Conservation (phyloP, 2,329 filamentous ascomycete genomes). For the Calonectria crousiana region DNA sequence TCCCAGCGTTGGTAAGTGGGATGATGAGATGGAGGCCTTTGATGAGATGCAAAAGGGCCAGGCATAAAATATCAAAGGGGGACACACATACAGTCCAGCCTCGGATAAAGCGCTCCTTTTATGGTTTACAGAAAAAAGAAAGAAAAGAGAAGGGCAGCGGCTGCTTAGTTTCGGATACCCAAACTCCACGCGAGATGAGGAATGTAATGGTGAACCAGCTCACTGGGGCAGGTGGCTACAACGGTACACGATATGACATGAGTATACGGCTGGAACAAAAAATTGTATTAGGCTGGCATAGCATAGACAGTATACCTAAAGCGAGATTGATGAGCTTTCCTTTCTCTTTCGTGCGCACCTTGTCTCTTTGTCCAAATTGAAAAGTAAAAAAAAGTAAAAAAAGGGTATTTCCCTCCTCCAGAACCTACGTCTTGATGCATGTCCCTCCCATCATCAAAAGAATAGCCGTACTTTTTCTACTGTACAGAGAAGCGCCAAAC, state of each 20-base stretch:
- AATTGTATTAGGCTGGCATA: conserved; percentile 38
- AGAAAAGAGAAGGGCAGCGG: not conserved
- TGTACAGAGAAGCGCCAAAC: conserved; percentile 36
- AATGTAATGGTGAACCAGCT: conserved; percentile 16
- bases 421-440: not conserved
- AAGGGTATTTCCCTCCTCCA: conserved; percentile 40
- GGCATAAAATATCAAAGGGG: conserved; percentile 18
- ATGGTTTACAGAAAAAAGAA: not conserved
- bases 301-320: conserved; percentile 38
- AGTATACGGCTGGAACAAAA: conserved; percentile 27
- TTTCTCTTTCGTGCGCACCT: not conserved
- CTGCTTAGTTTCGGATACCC: conserved; percentile 8
- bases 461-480: conserved; percentile 31
- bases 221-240: not conserved
- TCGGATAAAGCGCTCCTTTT: not conserved
- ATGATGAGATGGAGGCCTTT: conserved; percentile 68
- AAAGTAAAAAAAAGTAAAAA: conserved; percentile 39
- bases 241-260: conserved; percentile 16
- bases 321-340: conserved; percentile 37
- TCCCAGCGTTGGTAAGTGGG: conserved; percentile 61
- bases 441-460: not conserved
- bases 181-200: conserved; percentile 5
- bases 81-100: not conserved
- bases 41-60: conserved; percentile 52
- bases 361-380: conserved; percentile 28